phyloP scores from a whole-genome alignment of 306 rosid genomes.

The Rosa chinensis region DNA sequence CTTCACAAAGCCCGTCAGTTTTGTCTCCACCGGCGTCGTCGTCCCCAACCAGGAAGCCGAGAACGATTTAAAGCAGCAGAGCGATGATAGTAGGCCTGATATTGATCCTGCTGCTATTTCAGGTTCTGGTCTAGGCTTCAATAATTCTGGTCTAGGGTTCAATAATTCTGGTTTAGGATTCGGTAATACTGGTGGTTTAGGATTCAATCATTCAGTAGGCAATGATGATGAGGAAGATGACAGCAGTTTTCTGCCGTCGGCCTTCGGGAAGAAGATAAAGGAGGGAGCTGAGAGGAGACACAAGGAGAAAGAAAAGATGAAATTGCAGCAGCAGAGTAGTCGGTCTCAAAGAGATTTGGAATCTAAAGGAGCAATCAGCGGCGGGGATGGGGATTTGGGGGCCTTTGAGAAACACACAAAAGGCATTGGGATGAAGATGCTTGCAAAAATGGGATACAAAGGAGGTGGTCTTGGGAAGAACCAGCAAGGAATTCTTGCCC shows the following conservation, averaged over 20 bases:
- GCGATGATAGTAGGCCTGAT: conserved; percentile 36
- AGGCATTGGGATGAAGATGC: conserved; percentile 79
- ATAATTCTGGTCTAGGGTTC: conserved; percentile 54
- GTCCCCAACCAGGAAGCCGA: conserved; percentile 66
- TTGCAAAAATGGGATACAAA: conserved; percentile 90
- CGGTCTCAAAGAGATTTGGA: conserved; percentile 17
- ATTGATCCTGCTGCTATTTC: conserved; percentile 42
- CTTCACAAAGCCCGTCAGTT: conserved; percentile 77
- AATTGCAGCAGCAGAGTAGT: conserved; percentile 51
- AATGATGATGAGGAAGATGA: conserved; percentile 36
- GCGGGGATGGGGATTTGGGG: conserved; percentile 43
- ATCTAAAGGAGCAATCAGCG: conserved; percentile 24
- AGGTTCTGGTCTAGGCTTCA: conserved; percentile 53
- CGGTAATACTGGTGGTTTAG: conserved; percentile 26
- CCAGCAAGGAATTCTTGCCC: conserved; percentile 78
- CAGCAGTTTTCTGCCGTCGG: conserved; percentile 57
- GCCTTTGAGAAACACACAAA: conserved; percentile 77
- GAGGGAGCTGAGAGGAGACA: conserved; percentile 82
- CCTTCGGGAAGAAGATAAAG: conserved; percentile 73
- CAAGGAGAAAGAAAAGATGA: conserved; percentile 52
- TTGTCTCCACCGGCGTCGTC: conserved; percentile 71
- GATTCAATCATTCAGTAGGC: conserved; percentile 32
- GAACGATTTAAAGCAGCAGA: conserved; percentile 36
- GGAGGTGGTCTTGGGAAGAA: conserved; percentile 97
- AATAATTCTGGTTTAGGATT: conserved; percentile 40